Conservation (phyloP, 2,329 filamentous ascomycete genomes). For the Magnaporthales sp. region DNA sequence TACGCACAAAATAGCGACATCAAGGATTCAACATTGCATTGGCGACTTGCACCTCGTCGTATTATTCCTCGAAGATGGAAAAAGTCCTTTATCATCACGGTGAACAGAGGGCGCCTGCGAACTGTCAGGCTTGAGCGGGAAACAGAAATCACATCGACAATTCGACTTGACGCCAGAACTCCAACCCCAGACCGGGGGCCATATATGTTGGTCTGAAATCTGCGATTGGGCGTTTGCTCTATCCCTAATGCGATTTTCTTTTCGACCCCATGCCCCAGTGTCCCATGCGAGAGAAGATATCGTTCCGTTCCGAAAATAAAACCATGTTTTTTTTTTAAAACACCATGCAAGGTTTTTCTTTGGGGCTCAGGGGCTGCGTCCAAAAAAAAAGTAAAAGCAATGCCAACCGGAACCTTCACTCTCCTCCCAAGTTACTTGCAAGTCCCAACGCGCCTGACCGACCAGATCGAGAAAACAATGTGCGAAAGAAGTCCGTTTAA, state of each 20-base stretch:
- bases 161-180: neutral
- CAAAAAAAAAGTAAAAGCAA: slow-evolving; percentile 2
- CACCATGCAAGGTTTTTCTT: neutral
- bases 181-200: neutral
- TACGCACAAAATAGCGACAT: too few species aligned
- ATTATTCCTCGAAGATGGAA: neutral
- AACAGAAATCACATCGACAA: neutral
- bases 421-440: neutral
- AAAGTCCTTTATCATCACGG: neutral
- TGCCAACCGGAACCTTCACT: slow-evolving; percentile 1
- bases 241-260: slow-evolving; percentile 22
- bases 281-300: slow-evolving; percentile 20
- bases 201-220: slow-evolving; percentile 8
- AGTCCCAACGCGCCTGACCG: slow-evolving; percentile 1
- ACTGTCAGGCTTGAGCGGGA: neutral
- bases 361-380: neutral
- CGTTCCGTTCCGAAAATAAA: slow-evolving; percentile 24
- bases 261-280: slow-evolving; percentile 13
- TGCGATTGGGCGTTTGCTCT: slow-evolving; percentile 9
- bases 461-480: slow-evolving; percentile 24
- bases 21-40: too few species aligned
- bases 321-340: slow-evolving; percentile 13
- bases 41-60: too few species aligned
- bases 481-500: slow-evolving; percentile 42
- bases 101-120: neutral